Base-by-base conservation (phyloP, 345 rosid species). In the Eucalyptus lansdowneana region DNA sequence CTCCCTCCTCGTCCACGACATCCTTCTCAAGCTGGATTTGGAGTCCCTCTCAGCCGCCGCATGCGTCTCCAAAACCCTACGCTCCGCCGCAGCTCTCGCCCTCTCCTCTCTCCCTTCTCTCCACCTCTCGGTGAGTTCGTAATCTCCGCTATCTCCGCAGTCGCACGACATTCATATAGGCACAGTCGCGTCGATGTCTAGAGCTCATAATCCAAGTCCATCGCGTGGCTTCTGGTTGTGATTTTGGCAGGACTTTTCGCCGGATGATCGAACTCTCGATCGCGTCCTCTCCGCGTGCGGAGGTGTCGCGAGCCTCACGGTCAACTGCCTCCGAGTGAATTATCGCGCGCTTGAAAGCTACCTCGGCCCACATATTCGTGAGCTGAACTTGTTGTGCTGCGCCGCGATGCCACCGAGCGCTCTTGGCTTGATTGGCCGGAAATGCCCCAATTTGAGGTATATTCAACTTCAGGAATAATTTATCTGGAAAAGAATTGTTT, bases 401-500 rank as follows among this genome's bases (percentile, higher is more conserved):
- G 91, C 95, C 5, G 88, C 76, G 19, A 58, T 94, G 80, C 87
- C 91, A 5, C 92, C 91, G 88, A 87, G 67, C 34, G 88, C 92
- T 16, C 92, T 96, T 42, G 49, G 87, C 92, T 92, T 90, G 69
- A 90, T 96, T 25, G 95, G 91, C 15, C 29, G 29, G 25, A 90
- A 88, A 51, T 96, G 97, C 92, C 93, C 94, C 65, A 90, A 94
- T 90, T 92, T 96, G 92, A 96, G 96, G 96, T 95, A 86, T 42
- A n/a, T 9, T 7, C 44, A 37, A 24, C 83, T 40, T 21, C 47
- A 22, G 40, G 58, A 21, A 21, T 40, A 56, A 76, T 58, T 47
- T 76, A 42, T 40, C 81, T 87, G 11, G 16, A 80, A 45, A 45
- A 56, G 24, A 34, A 40, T 81, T 69, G 69, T 86, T 45, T 80